A percentile compares a stretch with the other conserved stretches of the same genome.
Conservation (phyloP, 495 filamentous ascomycete genomes). For the Astrothelium subdiscretum region DNA sequence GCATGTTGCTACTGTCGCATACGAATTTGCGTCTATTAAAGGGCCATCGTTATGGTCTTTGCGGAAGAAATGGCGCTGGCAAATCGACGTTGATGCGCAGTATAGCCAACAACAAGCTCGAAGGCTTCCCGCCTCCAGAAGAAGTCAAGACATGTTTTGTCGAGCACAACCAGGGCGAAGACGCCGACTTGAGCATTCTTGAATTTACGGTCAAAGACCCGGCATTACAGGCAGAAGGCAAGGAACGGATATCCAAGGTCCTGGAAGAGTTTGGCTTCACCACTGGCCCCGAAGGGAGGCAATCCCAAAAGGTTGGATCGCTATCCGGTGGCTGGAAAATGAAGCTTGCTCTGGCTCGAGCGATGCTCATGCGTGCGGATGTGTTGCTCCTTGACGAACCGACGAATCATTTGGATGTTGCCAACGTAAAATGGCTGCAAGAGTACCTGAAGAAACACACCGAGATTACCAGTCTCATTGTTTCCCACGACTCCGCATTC, state of each 20-base stretch:
- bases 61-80: constrained; percentile 90
- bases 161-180: constrained; percentile 96
- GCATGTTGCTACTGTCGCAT: constrained; percentile 94
- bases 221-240: constrained; percentile 57
- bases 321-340: constrained; percentile 99
- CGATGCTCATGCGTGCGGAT: constrained; percentile 93
- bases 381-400: constrained; percentile 95
- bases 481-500: constrained; percentile 96
- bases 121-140: constrained; percentile 89
- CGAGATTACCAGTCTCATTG: constrained; percentile 94
- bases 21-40: constrained; percentile 90
- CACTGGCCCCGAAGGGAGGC: constrained; percentile 74
- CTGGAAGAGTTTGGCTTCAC: constrained; percentile 90
- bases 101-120: constrained; percentile 89
- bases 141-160: constrained; percentile 93
- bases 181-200: constrained; percentile 87
- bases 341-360: constrained; percentile 93
- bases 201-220: constrained; percentile 85
- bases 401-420: constrained; percentile 95
- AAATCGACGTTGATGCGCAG: constrained; percentile 98
- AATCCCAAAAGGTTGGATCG: constrained; percentile 78
- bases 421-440: constrained; percentile 91
- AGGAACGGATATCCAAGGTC: constrained; percentile 69
- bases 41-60: constrained; percentile 94
- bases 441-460: constrained; percentile 91